Evolutionary conservation across 768 basidiomycete species (phyloP).

Genomic region (Amanita jacksonii): DNA sequence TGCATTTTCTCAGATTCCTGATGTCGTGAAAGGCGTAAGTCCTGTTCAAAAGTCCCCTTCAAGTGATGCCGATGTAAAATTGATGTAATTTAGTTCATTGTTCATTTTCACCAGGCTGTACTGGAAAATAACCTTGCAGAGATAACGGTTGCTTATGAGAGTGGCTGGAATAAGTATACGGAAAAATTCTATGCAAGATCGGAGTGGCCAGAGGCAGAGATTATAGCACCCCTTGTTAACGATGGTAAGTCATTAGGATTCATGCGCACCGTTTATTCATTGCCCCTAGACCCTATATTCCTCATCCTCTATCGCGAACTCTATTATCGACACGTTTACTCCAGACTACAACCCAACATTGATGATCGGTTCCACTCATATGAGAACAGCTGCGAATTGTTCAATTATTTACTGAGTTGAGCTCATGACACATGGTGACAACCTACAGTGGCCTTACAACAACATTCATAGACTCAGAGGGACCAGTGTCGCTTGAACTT

Average conservation of each 20-base stretch:
- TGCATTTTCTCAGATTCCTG: constrained; percentile 76
- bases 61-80: not conserved
- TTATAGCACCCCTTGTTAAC: constrained; percentile 89
- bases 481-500: constrained; percentile 85
- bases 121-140: constrained; percentile 84
- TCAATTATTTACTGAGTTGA: constrained; percentile 93
- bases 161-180: constrained; percentile 93
- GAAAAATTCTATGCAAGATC: constrained; percentile 91
- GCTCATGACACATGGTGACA: no score
- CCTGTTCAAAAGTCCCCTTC: not conserved
- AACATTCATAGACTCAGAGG: constrained; percentile 70
- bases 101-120: constrained; percentile 91
- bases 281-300: constrained; percentile 76
- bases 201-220: constrained; percentile 97
- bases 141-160: constrained; percentile 91
- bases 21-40: constrained; percentile 80
- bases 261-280: not conserved
- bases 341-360: constrained; percentile 87
- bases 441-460: not conserved
- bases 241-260: constrained; percentile 48
- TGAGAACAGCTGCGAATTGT: constrained; percentile 96
- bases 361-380: constrained; percentile 98
- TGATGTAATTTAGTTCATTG: constrained; percentile 59
- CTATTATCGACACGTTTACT: constrained; percentile 94
- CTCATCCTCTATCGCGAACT: constrained; percentile 94